A percentile compares a stretch with the other conserved stretches of the same genome.
Evolutionary conservation across 2,329 filamentous ascomycete genomes (phyloP).

Genomic region (Mollisiaceae sp.): DNA sequence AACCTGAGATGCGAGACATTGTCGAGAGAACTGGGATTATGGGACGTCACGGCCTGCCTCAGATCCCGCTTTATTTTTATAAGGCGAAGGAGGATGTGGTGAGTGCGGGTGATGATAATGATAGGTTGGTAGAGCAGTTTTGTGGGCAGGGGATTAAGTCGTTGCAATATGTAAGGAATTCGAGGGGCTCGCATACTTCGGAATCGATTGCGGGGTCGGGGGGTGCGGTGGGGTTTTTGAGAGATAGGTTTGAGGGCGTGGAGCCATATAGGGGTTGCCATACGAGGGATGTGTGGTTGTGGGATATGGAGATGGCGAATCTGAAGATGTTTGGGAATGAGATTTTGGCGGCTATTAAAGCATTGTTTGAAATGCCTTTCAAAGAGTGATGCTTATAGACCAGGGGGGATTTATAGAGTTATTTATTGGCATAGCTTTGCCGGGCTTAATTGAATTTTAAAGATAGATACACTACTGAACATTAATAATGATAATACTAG

Average conservation of each 20-base stretch:
- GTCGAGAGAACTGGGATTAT: conserved; percentile 17
- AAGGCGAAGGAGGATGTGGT: conserved; percentile 13
- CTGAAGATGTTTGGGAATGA: conserved; percentile 8
- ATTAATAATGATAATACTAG: too few species aligned
- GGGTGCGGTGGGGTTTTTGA: conserved; percentile 13
- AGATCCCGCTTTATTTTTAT: conserved; percentile 19
- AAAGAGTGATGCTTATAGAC: neutral
- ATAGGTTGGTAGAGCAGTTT: conserved; percentile 8
- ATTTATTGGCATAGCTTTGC: too few species aligned
- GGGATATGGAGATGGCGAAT: neutral
- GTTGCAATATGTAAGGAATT: conserved; percentile 15
- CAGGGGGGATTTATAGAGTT: too few species aligned
- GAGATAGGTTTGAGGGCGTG: conserved; percentile 19
- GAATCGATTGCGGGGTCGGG: conserved; percentile 10
- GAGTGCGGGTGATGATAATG: conserved; percentile 4
- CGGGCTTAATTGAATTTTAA: too few species aligned
- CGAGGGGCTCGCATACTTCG: neutral
- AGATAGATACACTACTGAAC: too few species aligned
- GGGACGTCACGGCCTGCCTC: conserved; percentile 11
- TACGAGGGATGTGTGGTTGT: conserved; percentile 1
- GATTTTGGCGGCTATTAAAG: conserved; percentile 1
- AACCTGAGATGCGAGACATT: neutral
- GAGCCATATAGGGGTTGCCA: conserved; percentile 1
- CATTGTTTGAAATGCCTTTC: neutral
- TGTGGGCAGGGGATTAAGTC: conserved; percentile 5